Percentiles rank a stretch among this genome's conserved stretches.
phyloP scores from a whole-genome alignment of 2,329 filamentous ascomycete species.

The Acephala macrosclerotiorum region DNA sequence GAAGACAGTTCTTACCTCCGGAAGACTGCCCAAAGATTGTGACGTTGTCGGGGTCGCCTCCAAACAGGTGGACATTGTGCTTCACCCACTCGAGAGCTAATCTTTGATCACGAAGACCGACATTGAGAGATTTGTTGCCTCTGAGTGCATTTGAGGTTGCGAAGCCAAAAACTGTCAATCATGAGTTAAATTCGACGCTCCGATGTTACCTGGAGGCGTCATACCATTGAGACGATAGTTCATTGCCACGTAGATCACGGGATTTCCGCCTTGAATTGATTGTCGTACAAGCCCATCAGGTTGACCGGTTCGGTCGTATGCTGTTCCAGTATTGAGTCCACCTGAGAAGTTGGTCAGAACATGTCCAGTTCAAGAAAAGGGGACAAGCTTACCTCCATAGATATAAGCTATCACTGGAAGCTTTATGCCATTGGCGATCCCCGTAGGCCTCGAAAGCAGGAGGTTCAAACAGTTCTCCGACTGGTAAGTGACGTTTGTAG shows the following conservation, averaged over 20 bases:
- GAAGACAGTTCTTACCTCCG: conserved; percentile 45
- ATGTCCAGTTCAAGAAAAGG: not conserved
- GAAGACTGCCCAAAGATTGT: conserved; percentile 68
- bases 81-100: conserved; percentile 63
- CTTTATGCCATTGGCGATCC: conserved; percentile 58
- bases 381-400: conserved; percentile 60
- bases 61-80: conserved; percentile 63
- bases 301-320: conserved; percentile 30
- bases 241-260: conserved; percentile 64
- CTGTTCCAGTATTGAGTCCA: conserved; percentile 24
- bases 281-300: conserved; percentile 56
- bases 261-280: conserved; percentile 52
- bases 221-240: conserved; percentile 54
- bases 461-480: conserved; percentile 70
- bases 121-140: conserved; percentile 47
- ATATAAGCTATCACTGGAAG: conserved; percentile 74
- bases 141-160: conserved; percentile 61
- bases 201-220: not conserved
- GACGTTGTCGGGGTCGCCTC: conserved; percentile 62
- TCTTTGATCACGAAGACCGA: conserved; percentile 58
- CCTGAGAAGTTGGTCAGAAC: conserved; percentile 19
- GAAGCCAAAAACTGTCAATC: conserved; percentile 71
- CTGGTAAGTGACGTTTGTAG: conserved; percentile 48
- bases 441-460: conserved; percentile 62
- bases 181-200: not conserved